Base-by-base conservation (phyloP, 1,284 basidiomycete species). In the Psilocybe mexicana region DNA sequence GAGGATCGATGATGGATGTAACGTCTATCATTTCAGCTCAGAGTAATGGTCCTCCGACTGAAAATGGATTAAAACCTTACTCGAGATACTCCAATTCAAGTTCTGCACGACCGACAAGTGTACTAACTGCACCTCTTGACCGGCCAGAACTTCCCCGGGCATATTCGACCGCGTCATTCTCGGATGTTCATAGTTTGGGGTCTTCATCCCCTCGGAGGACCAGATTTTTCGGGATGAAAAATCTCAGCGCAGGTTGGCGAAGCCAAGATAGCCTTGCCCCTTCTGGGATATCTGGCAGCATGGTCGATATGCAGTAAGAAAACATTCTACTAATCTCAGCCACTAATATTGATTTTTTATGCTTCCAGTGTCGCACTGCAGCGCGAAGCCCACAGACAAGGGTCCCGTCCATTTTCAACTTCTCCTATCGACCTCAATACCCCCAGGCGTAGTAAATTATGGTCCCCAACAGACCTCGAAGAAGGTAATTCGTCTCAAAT, bases 281-380 rank as follows among this genome's bases (percentile, higher is more conserved):
- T 14, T 90, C 90, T 30, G 93, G 92, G 5, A 84, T 88, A 69
- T 87, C 86, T 2, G 87, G 87, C 55, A 92, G 93, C 69, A 93
- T 95, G 92, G 79, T 94, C 69, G 91, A 95, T 70, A 94, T 95
- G 93, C 93, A 95, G 93, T 94, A 75, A 68, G 92, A 88, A 12
- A 11, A 26, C 42, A 38, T 52, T 49, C 24, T 60, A 58, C 43
- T 33, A 36, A 6, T 12, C 28, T 30, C 28, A n/a, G n/a, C 2
- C 57, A 8, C 30, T 33, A 33, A 26, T 64, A 42, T 38, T 52
- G 54, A 54, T 57, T 56, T 45, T 47, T 53, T 52, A 28, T 61
- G 51, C 63, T 59, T 52, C 5, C 62, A 92, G 91, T 67, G 77
- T 92, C 64, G 90, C 88, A 43, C 78, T 92, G 44, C 87, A 92